phyloP scores from a whole-genome alignment of 2,329 filamentous ascomycete genomes.

The Pseudogymnoascus verrucosus region DNA sequence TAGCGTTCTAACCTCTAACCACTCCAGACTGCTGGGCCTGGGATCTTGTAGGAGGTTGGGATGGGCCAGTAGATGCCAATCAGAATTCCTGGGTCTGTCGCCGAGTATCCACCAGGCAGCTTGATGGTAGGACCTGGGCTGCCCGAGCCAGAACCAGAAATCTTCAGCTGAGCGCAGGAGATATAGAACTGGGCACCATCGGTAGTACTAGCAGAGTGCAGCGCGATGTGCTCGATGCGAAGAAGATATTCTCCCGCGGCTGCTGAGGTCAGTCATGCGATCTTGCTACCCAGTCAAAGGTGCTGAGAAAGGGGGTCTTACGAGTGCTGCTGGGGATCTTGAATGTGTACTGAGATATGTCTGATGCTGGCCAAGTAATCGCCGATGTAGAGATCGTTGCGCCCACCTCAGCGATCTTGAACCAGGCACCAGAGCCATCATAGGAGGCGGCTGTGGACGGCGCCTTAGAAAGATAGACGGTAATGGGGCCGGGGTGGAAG shows the following conservation, averaged over 20 bases:
- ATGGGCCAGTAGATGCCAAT: slow-evolving; percentile 33
- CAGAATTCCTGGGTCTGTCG: slow-evolving; percentile 32
- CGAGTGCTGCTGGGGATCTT: background rate
- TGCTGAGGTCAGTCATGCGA: background rate
- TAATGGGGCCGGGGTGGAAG: slow-evolving; percentile 37
- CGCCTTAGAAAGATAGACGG: slow-evolving; percentile 38
- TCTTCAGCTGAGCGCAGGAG: slow-evolving; percentile 35
- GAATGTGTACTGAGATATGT: background rate
- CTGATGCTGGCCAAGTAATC: background rate
- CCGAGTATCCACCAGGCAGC: slow-evolving; percentile 27
- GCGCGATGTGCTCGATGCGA: slow-evolving; percentile 36
- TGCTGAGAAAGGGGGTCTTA: background rate
- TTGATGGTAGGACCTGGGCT: slow-evolving; percentile 18
- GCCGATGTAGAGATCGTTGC: background rate
- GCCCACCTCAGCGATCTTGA: slow-evolving; percentile 27
- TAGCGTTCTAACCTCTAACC: slow-evolving; percentile 13
- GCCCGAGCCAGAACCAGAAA: slow-evolving; percentile 25
- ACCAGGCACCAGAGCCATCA: slow-evolving; percentile 39
- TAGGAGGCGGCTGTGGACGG: slow-evolving; percentile 36
- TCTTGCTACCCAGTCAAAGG: background rate
- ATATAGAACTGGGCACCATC: slow-evolving; percentile 37
- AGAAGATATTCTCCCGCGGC: slow-evolving; percentile 35
- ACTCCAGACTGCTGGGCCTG: slow-evolving; percentile 31
- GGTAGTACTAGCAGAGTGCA: slow-evolving; percentile 32
- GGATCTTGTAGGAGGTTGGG: slow-evolving; percentile 31